Percentiles rank a stretch among this genome's conserved stretches.
These are phyloP conservation scores for Komagataella kurtzmanii DNA, from an alignment of 805 yeast genomes.

Conservation along the genomic window DNA sequence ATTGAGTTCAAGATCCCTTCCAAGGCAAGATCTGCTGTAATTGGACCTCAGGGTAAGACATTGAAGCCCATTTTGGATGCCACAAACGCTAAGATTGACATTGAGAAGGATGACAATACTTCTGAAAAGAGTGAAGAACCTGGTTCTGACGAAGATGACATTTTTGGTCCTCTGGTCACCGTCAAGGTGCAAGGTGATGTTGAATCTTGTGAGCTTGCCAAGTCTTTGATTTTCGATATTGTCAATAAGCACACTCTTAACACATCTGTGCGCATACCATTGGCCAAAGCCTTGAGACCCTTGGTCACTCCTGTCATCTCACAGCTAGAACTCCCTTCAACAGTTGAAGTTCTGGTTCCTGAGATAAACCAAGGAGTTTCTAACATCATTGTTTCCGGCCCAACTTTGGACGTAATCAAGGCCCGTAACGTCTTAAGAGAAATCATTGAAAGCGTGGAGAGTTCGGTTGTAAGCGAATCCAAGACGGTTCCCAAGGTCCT, in stretches of 20 bases:
- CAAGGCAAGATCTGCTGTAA: constrained; percentile 59
- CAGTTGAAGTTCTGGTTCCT: constrained; percentile 16
- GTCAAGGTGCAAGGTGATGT: constrained; percentile 72
- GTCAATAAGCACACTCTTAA: constrained; percentile 64
- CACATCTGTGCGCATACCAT: constrained; percentile 33
- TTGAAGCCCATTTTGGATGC: constrained; percentile 66
- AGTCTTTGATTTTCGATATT: constrained; percentile 51
- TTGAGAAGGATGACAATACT: constrained; percentile 26
- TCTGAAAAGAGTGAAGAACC: constrained; percentile 14
- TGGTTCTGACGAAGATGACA: constrained; percentile 37
- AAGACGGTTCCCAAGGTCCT: constrained; percentile 53
- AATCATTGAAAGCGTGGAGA: constrained; percentile 27
- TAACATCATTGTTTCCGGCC: constrained; percentile 48
- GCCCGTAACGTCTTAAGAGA: constrained; percentile 39
- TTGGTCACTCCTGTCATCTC: constrained; percentile 24
- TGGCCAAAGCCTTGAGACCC: constrained; percentile 29
- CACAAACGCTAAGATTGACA: constrained; percentile 58
- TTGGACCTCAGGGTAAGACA: constrained; percentile 78
- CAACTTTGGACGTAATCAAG: constrained; percentile 47
- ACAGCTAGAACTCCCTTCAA: constrained; percentile 10
- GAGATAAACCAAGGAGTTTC: constrained; percentile 24
- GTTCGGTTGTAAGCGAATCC: constrained; percentile 34
- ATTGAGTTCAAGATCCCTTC: constrained; percentile 59
- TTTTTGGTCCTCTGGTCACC: constrained; percentile 43
- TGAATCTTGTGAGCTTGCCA: constrained; percentile 71